Evolutionary conservation across 2,329 filamentous ascomycete genomes (phyloP).

Genomic region (Chaetomium sp.): DNA sequence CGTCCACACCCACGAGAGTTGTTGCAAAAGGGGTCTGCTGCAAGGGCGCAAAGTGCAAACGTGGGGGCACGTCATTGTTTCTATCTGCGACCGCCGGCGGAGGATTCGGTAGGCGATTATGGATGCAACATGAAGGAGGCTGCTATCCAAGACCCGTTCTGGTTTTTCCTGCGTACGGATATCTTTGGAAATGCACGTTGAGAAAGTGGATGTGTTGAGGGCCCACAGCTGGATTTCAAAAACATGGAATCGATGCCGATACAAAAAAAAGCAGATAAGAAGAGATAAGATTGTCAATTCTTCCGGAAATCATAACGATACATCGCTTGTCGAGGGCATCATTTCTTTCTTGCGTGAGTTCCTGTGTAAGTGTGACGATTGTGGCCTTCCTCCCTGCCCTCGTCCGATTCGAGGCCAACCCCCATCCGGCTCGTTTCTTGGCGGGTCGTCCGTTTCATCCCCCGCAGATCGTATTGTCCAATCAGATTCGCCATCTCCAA

Average conservation of each 20-base stretch:
- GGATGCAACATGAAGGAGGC: neutral
- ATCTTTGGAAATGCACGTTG: neutral
- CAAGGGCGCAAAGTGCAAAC: neutral
- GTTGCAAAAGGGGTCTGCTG: neutral
- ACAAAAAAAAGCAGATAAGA: too few relatives aligned
- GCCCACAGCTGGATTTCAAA: neutral
- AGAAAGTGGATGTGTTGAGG: neutral
- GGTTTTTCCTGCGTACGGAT: neutral
- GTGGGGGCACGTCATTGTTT: neutral
- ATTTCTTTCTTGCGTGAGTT: neutral
- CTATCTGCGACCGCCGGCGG: constrained; percentile 2
- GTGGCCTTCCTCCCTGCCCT: neutral
- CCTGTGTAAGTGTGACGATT: neutral
- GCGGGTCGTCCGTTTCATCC: constrained; percentile 5
- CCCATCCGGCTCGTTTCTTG: neutral
- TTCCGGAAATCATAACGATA: too few relatives aligned
- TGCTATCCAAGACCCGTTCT: neutral
- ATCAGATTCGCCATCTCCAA: neutral
- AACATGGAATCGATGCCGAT: neutral
- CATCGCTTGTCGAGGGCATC: too few relatives aligned
- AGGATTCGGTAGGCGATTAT: constrained; percentile 1
- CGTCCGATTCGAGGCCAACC: neutral
- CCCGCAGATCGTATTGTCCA: neutral
- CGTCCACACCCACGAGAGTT: neutral
- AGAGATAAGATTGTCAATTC: too few relatives aligned